These are phyloP conservation scores for Globisporangium uncinulatum DNA, from an alignment of 352 stramenopile species.

Conservation along the genomic window DNA sequence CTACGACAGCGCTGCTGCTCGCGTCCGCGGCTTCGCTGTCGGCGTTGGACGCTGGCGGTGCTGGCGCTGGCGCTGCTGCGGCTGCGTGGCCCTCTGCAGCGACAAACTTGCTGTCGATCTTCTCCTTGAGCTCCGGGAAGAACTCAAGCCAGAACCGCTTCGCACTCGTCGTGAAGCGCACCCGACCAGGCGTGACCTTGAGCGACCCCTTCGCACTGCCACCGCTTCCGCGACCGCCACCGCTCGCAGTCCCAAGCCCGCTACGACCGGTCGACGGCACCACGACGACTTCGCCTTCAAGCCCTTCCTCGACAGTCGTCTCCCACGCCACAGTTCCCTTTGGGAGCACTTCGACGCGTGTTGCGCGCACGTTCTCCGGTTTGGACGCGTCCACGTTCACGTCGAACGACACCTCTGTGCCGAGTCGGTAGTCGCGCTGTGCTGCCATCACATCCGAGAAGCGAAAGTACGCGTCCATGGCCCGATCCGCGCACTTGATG, in stretches of 20 bases:
- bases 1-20: neutral
- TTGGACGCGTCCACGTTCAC: slow-evolving; percentile 36
- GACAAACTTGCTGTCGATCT: slow-evolving; percentile 47
- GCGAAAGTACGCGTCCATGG: slow-evolving; percentile 66
- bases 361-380: slow-evolving; percentile 49
- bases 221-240: slow-evolving; percentile 16
- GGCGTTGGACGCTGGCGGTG: slow-evolving; percentile 10
- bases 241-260: slow-evolving; percentile 6
- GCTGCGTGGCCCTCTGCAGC: slow-evolving; percentile 1
- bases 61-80: slow-evolving; percentile 9
- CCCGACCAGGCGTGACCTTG: slow-evolving; percentile 31
- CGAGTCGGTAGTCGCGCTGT: slow-evolving; percentile 36
- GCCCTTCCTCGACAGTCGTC: slow-evolving; percentile 25
- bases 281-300: slow-evolving; percentile 40
- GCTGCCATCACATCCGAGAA: slow-evolving; percentile 71
- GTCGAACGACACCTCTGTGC: slow-evolving; percentile 71
- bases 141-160: slow-evolving; percentile 56
- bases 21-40: neutral
- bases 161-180: slow-evolving; percentile 28
- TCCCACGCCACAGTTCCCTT: slow-evolving; percentile 65
- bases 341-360: slow-evolving; percentile 51
- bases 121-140: slow-evolving; percentile 49
- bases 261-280: slow-evolving; percentile 29
- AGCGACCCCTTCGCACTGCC: slow-evolving; percentile 28
- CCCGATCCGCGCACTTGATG: slow-evolving; percentile 73